A percentile compares a stretch with the other conserved stretches of the same genome.
These are phyloP conservation scores for Penicillium arizonense DNA, from an alignment of 495 filamentous ascomycete species.

Conservation along the genomic window DNA sequence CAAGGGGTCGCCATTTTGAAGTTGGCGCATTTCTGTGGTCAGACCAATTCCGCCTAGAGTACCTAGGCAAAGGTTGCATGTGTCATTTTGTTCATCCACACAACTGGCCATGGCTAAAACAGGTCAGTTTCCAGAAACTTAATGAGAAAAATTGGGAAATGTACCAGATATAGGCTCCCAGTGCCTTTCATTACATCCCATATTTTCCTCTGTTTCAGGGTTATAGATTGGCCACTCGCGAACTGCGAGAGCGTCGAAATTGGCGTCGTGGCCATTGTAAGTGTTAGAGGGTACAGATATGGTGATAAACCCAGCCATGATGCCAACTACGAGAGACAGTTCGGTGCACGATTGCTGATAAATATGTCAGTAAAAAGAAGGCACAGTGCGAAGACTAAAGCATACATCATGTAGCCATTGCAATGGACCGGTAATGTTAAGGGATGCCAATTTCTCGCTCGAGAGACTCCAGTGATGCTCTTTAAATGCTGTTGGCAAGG, in stretches of 20 bases:
- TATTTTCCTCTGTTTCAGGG: slow-evolving; percentile 1
- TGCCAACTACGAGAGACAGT: slow-evolving; percentile 23
- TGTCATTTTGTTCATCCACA: slow-evolving; percentile 9
- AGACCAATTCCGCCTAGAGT: slow-evolving; percentile 28
- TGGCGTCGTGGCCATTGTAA: slow-evolving; percentile 13
- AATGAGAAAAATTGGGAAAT: neutral
- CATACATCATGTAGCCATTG: slow-evolving; percentile 36
- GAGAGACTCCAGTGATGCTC: slow-evolving; percentile 15
- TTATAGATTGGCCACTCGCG: slow-evolving; percentile 24
- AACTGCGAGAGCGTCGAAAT: neutral
- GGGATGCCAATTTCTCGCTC: slow-evolving; percentile 3
- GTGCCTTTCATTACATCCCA: slow-evolving; percentile 9
- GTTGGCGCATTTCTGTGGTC: slow-evolving; percentile 6
- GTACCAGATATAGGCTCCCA: slow-evolving; percentile 36
- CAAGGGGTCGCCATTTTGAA: neutral
- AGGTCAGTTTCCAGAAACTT: neutral
- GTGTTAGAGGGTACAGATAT: slow-evolving; percentile 17
- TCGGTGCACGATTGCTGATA: slow-evolving; percentile 15
- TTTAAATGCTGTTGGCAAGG: slow-evolving; percentile 1
- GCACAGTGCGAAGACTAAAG: neutral
- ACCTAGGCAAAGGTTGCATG: slow-evolving; percentile 27
- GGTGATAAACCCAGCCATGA: slow-evolving; percentile 19
- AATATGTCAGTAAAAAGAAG: slow-evolving; percentile 2
- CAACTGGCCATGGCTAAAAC: slow-evolving; percentile 27
- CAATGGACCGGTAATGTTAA: slow-evolving; percentile 35